Evolutionary conservation across 1,139 yeast species (phyloP).

Genomic region (Lizanozyma gosingica): DNA sequence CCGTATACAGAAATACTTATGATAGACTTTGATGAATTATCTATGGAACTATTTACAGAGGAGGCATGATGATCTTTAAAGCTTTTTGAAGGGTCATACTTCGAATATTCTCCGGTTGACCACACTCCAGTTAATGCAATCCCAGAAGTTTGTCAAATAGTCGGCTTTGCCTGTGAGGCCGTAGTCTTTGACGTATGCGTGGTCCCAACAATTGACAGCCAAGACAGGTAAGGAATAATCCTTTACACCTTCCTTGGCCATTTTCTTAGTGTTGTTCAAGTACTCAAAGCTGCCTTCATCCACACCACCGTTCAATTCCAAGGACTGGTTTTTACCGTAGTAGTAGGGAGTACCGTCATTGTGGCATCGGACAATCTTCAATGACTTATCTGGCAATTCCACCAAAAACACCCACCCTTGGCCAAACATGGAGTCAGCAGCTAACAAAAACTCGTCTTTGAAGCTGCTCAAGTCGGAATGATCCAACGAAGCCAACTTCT

Average conservation of each 20-base stretch:
- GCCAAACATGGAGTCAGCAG: slow-evolving; percentile 49
- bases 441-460: slow-evolving; percentile 42
- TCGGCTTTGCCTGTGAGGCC: slow-evolving; percentile 70
- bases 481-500: slow-evolving; percentile 31
- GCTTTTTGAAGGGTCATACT: slow-evolving; percentile 14
- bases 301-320: slow-evolving; percentile 70
- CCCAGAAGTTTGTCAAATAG: slow-evolving; percentile 70
- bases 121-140: slow-evolving; percentile 80
- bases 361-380: slow-evolving; percentile 57
- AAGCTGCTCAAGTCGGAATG: slow-evolving; percentile 41
- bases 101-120: slow-evolving; percentile 54
- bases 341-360: slow-evolving; percentile 91
- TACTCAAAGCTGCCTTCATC: slow-evolving; percentile 43
- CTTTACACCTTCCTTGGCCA: slow-evolving; percentile 35
- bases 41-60: not conserved
- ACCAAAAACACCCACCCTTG: slow-evolving; percentile 89
- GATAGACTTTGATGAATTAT: not conserved
- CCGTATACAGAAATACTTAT: not conserved
- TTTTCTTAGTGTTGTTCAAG: slow-evolving; percentile 37
- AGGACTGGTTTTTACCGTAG: slow-evolving; percentile 62
- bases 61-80: not conserved
- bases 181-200: slow-evolving; percentile 74
- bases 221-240: slow-evolving; percentile 75
- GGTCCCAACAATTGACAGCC: slow-evolving; percentile 81
- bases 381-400: slow-evolving; percentile 59